Percentiles rank a stretch among this genome's conserved stretches.
phyloP scores from a whole-genome alignment of 1,284 basidiomycete genomes.

The Pseudozyma hubeiensis region DNA sequence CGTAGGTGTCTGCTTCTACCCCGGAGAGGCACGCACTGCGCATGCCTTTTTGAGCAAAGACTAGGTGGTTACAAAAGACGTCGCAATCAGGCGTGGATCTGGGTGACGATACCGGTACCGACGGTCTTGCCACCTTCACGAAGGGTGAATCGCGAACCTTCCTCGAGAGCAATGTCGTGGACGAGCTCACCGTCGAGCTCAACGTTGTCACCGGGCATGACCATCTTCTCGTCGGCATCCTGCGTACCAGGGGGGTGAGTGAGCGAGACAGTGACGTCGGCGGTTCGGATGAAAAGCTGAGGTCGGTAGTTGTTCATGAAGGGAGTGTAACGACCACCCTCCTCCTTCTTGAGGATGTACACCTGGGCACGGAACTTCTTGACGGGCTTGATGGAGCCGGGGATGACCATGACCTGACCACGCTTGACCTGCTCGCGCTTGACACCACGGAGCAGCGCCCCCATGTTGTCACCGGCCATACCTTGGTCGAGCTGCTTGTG shows the following conservation, averaged over 20 bases:
- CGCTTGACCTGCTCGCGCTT: constrained; percentile 96
- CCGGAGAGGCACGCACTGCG: constrained; percentile 1
- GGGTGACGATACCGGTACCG: constrained; percentile 67
- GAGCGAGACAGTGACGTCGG: constrained; percentile 88
- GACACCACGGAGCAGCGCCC: constrained; percentile 93
- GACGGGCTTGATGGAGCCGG: constrained; percentile 91
- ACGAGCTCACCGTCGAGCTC: constrained; percentile 89
- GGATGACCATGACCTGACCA: constrained; percentile 89
- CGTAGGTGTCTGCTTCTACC: not conserved
- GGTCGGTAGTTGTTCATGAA: constrained; percentile 97
- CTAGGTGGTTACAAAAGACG: not conserved
- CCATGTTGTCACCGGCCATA: constrained; percentile 99
- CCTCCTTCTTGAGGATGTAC: constrained; percentile 86
- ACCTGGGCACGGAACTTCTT: constrained; percentile 80
- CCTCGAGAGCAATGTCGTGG: constrained; percentile 90
- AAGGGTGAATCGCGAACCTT: constrained; percentile 94
- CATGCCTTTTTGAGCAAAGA: constrained; percentile 15
- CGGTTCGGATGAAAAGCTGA: constrained; percentile 95
- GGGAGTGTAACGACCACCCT: constrained; percentile 96
- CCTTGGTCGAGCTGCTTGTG: constrained; percentile 99
- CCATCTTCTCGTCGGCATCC: constrained; percentile 73
- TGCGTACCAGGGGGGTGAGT: constrained; percentile 83
- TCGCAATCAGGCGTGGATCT: constrained; percentile 53
- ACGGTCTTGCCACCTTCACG: constrained; percentile 93
- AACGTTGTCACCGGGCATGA: constrained; percentile 99